These are phyloP conservation scores for Phaeomoniella chlamydospora DNA, from an alignment of 2,329 filamentous ascomycete species.

Conservation along the genomic window DNA sequence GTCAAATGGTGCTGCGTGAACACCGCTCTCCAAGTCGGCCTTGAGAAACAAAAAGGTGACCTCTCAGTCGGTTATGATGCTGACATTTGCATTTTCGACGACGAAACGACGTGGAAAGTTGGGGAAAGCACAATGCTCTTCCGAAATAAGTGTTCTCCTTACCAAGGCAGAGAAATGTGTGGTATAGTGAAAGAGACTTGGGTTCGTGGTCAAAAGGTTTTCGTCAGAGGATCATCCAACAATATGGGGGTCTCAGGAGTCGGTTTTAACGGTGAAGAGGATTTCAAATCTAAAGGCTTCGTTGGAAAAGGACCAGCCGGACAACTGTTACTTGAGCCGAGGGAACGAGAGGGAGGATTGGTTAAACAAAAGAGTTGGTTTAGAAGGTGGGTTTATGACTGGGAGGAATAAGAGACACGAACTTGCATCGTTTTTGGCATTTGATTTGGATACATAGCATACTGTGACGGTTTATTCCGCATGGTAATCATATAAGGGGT, in stretches of 20 bases:
- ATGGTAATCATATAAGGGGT: too few species aligned
- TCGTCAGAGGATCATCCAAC: constrained; percentile 42
- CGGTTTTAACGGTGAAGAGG: background rate
- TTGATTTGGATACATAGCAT: too few species aligned
- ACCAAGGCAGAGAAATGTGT: constrained; percentile 64
- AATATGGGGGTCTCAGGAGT: background rate
- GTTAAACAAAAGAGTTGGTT: background rate
- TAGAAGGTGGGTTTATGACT: background rate
- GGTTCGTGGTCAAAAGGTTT: constrained; percentile 65
- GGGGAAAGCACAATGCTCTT: constrained; percentile 73
- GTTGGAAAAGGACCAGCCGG: constrained; percentile 19
- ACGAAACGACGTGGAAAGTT: constrained; percentile 62
- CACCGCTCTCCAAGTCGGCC: constrained; percentile 76
- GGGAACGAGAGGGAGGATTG: constrained; percentile 6
- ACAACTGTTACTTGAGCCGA: constrained; percentile 22
- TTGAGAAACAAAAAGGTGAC: constrained; percentile 69
- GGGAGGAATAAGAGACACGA: background rate
- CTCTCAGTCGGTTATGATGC: constrained; percentile 71
- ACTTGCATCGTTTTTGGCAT: too few species aligned
- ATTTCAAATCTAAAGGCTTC: constrained; percentile 16
- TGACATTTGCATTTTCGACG: constrained; percentile 86
- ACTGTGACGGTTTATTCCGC: too few species aligned
- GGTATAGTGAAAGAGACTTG: constrained; percentile 77
- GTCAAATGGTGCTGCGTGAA: constrained; percentile 75
- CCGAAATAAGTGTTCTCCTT: constrained; percentile 83